These are phyloP conservation scores for Rhizopogon rudus DNA, from an alignment of 768 basidiomycete species.

Conservation along the genomic window DNA sequence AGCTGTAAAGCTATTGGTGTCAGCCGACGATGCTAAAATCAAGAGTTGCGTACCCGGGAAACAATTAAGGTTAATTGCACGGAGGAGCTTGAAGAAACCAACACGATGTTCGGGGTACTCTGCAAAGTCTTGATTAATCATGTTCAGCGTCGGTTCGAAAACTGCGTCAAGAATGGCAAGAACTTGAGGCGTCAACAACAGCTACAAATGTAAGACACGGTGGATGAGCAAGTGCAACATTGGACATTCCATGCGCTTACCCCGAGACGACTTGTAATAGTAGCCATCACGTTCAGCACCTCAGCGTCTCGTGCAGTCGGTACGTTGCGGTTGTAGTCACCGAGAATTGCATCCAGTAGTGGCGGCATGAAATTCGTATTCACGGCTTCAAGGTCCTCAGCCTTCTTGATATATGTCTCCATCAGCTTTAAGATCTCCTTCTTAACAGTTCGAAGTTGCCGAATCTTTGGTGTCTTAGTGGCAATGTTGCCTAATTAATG, in stretches of 20 bases:
- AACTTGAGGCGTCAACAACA: conserved; percentile 87
- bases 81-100: conserved; percentile 94
- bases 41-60: conserved; percentile 69
- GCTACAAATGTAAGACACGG: conserved; percentile 35
- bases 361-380: conserved; percentile 92
- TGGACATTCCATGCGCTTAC: conserved; percentile 42
- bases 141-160: conserved; percentile 93
- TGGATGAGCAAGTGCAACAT: conserved; percentile 5
- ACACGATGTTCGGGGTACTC: conserved; percentile 97
- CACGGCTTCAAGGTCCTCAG: conserved; percentile 92
- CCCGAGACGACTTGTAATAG: conserved; percentile 83
- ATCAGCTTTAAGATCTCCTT: conserved; percentile 97
- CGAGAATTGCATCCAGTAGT: conserved; percentile 93
- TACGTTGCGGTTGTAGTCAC: conserved; percentile 93
- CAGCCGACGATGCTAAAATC: background rate
- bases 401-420: conserved; percentile 97
- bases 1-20: conserved; percentile 38
- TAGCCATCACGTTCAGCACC: conserved; percentile 95
- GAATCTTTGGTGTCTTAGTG: conserved; percentile 95
- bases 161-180: conserved; percentile 94
- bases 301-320: conserved; percentile 93
- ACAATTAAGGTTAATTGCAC: conserved; percentile 88
- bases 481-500: conserved; percentile 67
- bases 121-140: conserved; percentile 99
- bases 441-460: conserved; percentile 92